A percentile compares a stretch with the other conserved stretches of the same genome.
phyloP scores from a whole-genome alignment of 2,329 filamentous ascomycete species.

The Aspergillus sclerotialis region DNA sequence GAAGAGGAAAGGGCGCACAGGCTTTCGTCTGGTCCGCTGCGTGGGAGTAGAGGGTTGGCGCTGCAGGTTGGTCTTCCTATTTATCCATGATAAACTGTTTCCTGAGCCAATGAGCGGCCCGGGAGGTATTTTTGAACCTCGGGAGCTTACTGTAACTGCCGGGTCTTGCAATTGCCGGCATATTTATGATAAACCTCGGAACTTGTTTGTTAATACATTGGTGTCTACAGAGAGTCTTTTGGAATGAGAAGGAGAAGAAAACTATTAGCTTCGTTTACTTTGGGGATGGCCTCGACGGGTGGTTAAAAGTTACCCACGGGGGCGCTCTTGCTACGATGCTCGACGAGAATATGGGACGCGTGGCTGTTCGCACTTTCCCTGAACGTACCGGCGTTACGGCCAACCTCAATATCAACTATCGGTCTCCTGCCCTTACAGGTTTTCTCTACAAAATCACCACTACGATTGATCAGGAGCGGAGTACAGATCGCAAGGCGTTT shows the following conservation, averaged over 20 bases:
- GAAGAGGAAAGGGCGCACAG: conserved; percentile 26
- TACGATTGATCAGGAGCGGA: conserved; percentile 35
- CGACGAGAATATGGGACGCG: conserved; percentile 62
- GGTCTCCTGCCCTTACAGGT: conserved; percentile 52
- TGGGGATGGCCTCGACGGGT: conserved; percentile 58
- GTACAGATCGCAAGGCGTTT: conserved; percentile 32
- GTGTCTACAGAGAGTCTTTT: conserved; percentile 55
- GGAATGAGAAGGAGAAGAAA: conserved; percentile 52
- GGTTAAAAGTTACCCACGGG: conserved; percentile 66
- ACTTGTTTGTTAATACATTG: conserved; percentile 11
- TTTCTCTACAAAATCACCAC: conserved; percentile 57
- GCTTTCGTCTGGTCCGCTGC: conserved; percentile 34
- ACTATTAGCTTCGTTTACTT: conserved; percentile 61
- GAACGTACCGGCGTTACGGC: conserved; percentile 50
- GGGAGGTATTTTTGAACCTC: too few species aligned
- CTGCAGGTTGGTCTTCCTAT: conserved; percentile 33
- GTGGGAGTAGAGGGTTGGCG: conserved; percentile 33
- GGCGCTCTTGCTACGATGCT: conserved; percentile 62
- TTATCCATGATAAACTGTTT: background rate
- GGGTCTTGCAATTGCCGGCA: conserved; percentile 9
- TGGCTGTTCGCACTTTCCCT: conserved; percentile 46
- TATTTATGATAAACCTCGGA: conserved; percentile 12
- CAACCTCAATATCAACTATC: conserved; percentile 55
- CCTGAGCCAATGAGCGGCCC: background rate
- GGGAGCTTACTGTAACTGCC: conserved; percentile 2